Evolutionary conservation across 305 asterid genomes (phyloP).

Genomic region (Stenogyne calaminthoides): DNA sequence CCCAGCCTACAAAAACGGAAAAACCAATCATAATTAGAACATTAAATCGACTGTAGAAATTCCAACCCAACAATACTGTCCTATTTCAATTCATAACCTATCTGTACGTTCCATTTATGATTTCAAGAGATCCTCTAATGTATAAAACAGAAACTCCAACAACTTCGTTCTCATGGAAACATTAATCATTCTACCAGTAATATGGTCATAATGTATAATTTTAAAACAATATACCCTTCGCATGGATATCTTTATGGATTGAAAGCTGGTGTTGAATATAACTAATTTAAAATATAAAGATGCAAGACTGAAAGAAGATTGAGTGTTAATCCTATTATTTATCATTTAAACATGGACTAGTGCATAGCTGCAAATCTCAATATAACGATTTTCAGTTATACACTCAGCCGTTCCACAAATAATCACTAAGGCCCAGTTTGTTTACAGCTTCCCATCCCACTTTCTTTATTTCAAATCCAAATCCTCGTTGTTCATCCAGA

Average conservation of each 20-base stretch:
- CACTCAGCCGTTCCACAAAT: not conserved
- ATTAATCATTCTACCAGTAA: not conserved
- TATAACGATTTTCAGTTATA: not conserved
- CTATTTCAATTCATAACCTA: not conserved
- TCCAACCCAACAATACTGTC: not conserved
- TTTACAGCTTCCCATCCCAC: too few species aligned
- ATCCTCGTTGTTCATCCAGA: too few species aligned
- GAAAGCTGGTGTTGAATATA: not conserved
- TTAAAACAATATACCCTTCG: not conserved
- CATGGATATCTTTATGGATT: not conserved
- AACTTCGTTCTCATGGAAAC: slow-evolving; percentile 19
- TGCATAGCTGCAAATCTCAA: not conserved
- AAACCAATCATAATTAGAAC: slow-evolving; percentile 22
- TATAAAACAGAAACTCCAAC: not conserved
- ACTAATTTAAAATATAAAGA: not conserved
- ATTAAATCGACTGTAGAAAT: not conserved
- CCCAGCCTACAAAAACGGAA: slow-evolving; percentile 77
- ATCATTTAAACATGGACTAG: not conserved
- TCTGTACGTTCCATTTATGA: slow-evolving; percentile 1
- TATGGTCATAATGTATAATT: not conserved
- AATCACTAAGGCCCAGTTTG: not conserved
- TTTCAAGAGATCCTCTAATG: not conserved
- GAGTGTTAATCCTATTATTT: not conserved
- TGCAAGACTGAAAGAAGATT: not conserved
- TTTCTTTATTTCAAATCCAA: too few species aligned